These are phyloP conservation scores for Aspergillus pseudoterreus DNA, from an alignment of 2,329 filamentous ascomycete genomes.

Conservation along the genomic window DNA sequence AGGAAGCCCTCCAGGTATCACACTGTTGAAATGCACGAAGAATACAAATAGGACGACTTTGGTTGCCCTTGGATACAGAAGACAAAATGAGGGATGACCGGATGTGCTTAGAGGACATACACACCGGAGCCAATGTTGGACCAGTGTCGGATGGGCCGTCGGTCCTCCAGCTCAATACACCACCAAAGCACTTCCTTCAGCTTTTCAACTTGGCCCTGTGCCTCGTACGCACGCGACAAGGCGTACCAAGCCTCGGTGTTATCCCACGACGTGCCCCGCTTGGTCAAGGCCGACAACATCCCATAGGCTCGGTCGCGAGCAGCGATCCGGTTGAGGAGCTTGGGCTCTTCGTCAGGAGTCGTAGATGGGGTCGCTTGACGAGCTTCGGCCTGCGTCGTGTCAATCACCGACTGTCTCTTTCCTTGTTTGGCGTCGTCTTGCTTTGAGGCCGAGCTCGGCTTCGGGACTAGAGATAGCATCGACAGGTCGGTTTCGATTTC, in stretches of 20 bases:
- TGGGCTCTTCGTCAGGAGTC: conserved; percentile 51
- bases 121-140: conserved; percentile 62
- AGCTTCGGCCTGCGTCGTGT: not conserved
- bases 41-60: conserved; percentile 2
- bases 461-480: conserved; percentile 21
- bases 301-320: conserved; percentile 85
- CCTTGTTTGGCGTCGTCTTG: conserved; percentile 3
- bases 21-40: conserved; percentile 11
- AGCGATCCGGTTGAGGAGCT: conserved; percentile 76
- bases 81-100: not conserved
- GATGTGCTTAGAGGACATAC: conserved; percentile 54
- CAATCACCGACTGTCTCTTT: not conserved
- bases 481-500: conserved; percentile 25
- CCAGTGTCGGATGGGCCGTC: conserved; percentile 76
- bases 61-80: not conserved
- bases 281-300: conserved; percentile 76
- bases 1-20: conserved; percentile 26
- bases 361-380: not conserved
- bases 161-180: conserved; percentile 93
- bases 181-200: conserved; percentile 94
- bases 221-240: conserved; percentile 81
- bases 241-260: conserved; percentile 89
- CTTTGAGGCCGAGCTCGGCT: conserved; percentile 8
- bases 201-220: conserved; percentile 78
- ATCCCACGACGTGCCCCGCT: conserved; percentile 84